phyloP scores from a whole-genome alignment of 306 rosid genomes.

The Begonia peltatifolia region DNA sequence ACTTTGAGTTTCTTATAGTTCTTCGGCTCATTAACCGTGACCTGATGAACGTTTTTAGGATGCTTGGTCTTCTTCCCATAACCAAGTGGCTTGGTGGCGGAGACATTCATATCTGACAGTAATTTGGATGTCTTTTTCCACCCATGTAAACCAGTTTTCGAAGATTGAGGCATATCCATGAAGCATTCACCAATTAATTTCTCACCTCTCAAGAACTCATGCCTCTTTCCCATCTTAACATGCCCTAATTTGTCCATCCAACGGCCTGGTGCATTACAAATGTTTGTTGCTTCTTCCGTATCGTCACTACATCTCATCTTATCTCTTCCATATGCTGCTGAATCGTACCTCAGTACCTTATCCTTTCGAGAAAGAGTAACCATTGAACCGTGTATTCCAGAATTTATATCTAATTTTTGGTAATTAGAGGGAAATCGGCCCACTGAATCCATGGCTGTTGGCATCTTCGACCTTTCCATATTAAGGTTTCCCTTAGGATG shows the following conservation, averaged over 20 bases:
- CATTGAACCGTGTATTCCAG: constrained; percentile 43
- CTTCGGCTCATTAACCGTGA: constrained; percentile 30
- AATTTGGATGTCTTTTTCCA: constrained; percentile 30
- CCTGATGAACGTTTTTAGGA: constrained; percentile 45
- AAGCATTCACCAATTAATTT: constrained; percentile 31
- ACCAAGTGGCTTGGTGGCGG: constrained; percentile 41
- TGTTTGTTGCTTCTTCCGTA: constrained; percentile 43
- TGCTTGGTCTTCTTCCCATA: constrained; percentile 38
- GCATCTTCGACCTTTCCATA: constrained; percentile 46
- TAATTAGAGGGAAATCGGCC: constrained; percentile 29
- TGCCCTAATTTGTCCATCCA: constrained; percentile 38
- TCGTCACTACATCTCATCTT: constrained; percentile 32
- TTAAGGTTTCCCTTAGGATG: constrained; percentile 67
- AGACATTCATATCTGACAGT: constrained; percentile 31
- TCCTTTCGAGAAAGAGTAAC: constrained; percentile 30
- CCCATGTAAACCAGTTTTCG: constrained; percentile 47
- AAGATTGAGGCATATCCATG: constrained; percentile 37
- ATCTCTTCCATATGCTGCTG: constrained; percentile 41
- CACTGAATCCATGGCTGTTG: constrained; percentile 29
- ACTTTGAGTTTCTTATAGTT: constrained; percentile 34
- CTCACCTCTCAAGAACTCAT: constrained; percentile 35
- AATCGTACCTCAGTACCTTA: constrained; percentile 32
- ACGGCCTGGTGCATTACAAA: constrained; percentile 18
- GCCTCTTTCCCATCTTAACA: constrained; percentile 51
- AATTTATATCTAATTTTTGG: constrained; percentile 39